These are phyloP conservation scores for Cystobasidiaceae sp. DNA, from an alignment of 1,284 basidiomycete genomes.

Conservation along the genomic window DNA sequence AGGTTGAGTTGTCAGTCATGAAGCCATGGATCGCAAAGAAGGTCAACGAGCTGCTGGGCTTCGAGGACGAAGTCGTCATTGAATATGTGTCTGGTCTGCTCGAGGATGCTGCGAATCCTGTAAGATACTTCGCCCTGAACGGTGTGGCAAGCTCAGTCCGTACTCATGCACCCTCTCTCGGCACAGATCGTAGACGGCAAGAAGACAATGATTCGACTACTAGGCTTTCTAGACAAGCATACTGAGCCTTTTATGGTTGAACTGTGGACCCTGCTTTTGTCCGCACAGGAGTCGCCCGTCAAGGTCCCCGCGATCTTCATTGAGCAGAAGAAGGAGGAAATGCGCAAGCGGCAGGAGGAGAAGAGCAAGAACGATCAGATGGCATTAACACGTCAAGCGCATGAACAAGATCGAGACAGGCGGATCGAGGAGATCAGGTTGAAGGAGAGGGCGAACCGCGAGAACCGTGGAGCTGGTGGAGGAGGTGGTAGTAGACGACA, in stretches of 20 bases:
- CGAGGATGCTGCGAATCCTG: conserved; percentile 77
- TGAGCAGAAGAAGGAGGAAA: conserved; percentile 91
- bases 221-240: conserved; percentile 72
- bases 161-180: not conserved
- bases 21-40: conserved; percentile 91
- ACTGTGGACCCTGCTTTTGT: conserved; percentile 82
- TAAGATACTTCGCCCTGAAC: conserved; percentile 48
- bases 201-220: conserved; percentile 90
- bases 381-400: conserved; percentile 56
- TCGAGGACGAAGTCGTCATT: conserved; percentile 94
- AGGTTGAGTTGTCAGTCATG: conserved; percentile 84
- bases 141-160: too few relatives aligned
- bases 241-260: conserved; percentile 80
- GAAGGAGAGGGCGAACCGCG: conserved; percentile 34
- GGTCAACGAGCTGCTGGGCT: conserved; percentile 78
- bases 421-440: conserved; percentile 40
- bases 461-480: conserved; percentile 44
- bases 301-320: conserved; percentile 91
- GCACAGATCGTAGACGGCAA: conserved; percentile 77
- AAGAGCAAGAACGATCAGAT: conserved; percentile 61
- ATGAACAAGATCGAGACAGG: conserved; percentile 45
- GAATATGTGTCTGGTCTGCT: conserved; percentile 91
- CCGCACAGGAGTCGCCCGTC: conserved; percentile 80
- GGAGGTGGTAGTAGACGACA: too few relatives aligned
- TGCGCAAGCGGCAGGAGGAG: conserved; percentile 66